Base-by-base conservation (phyloP, 306 rosid species). In the Clitoria ternatea region DNA sequence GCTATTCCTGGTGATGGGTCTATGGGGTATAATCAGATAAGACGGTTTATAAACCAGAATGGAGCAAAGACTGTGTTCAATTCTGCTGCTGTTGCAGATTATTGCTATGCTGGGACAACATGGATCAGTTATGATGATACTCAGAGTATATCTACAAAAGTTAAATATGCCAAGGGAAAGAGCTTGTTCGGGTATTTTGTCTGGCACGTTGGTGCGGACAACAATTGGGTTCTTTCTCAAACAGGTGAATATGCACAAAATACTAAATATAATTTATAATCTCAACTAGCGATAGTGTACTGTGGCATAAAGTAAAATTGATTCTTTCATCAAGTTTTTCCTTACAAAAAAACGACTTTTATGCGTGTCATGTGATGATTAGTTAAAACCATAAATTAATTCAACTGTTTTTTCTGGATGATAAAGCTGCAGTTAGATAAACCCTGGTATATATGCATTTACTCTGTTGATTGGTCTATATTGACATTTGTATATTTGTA, bases 101-200 rank as follows among this genome's bases (percentile, higher is more conserved):
- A 83, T 44, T 76, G 79, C 63, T 37, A 36, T 20, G 14, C 60
- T 12, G 85, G 85, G n/a, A 35, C 73, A 40, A 45, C 26, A 17
- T 82, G 85, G 85, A 61, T 80, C 33, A 82, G 85, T 15, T 83
- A 74, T 12, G 86, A 86, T 73, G 90, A 83, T 64, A 80, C 76
- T 32, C 70, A 71, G 56, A 77, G 44, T 54, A 10, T 74, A 32
- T 6, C 80, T 45, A 45, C 74, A 0, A 86, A 80, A 69, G 80
- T 75, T 45, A 14, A 59, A 37, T 86, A 75, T 72, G 82, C 79
- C 19, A 83, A 72, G 69, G 42, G 19, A 11, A 78, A 43, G n/a
- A 32, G 60, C 60, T 53, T 86, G 77, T 36, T 60, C 1, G 80
- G 80, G 0, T 33, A 67, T 57, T 76, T 76, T 47, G 27, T 50